A percentile compares a stretch with the other conserved stretches of the same genome.
phyloP scores from a whole-genome alignment of 164 flowering plant species.

The Magnolia changhungtana region DNA sequence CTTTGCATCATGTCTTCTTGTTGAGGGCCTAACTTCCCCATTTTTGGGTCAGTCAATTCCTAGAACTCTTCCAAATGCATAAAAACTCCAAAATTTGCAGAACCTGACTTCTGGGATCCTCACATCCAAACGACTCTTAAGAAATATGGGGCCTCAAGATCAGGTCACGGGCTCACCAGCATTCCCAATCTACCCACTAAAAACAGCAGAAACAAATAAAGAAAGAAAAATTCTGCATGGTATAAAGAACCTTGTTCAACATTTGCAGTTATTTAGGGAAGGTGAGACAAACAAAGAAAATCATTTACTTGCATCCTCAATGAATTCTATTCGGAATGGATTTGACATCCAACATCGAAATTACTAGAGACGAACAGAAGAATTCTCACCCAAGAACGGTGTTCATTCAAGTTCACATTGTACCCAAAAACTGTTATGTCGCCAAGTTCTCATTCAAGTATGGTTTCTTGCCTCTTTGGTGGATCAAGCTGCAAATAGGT shows the following conservation, averaged over 20 bases:
- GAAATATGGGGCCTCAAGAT: too few relatives aligned
- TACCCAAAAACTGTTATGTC: not conserved
- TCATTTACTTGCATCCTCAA: not conserved
- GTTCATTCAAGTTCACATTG: not conserved
- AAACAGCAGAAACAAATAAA: not conserved
- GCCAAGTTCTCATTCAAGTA: conserved; percentile 41
- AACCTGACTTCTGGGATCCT: too few relatives aligned
- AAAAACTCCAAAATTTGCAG: too few relatives aligned
- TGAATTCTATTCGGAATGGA: not conserved
- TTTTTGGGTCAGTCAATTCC: too few relatives aligned
- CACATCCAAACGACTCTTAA: too few relatives aligned
- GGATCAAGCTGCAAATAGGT: conserved; percentile 63
- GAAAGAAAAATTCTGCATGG: not conserved
- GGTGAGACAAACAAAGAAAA: not conserved
- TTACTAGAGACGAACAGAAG: not conserved
- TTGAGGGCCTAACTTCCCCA: too few relatives aligned
- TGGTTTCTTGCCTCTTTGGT: conserved; percentile 57
- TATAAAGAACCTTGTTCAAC: not conserved
- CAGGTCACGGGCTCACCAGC: too few relatives aligned
- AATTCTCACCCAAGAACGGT: not conserved
- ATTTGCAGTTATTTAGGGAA: not conserved
- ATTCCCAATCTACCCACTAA: not conserved
- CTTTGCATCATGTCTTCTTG: too few relatives aligned
- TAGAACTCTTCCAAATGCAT: too few relatives aligned
- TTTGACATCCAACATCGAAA: not conserved